Base-by-base conservation (phyloP, 148 eudicot genomes). In the Silene conica region DNA sequence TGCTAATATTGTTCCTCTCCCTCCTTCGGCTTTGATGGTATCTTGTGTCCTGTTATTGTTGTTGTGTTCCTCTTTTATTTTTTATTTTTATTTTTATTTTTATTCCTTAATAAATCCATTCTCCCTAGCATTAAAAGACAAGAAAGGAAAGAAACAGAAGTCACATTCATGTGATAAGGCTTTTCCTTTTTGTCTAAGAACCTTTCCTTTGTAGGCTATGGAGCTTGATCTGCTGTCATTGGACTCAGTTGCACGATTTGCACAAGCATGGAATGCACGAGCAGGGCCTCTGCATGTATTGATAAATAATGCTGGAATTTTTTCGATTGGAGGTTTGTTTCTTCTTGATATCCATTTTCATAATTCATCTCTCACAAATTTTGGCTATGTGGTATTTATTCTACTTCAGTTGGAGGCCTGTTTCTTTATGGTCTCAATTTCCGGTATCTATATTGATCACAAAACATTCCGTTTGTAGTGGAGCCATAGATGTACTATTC, bases 291-390 rank as follows among this genome's bases (percentile, higher is more conserved):
- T 92, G 78, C 90, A 94, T 77, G 97, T 82, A 60, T 89, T 94
- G 77, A 94, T 94, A 73, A 94, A 94, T 60, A 94, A 94, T 82
- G 98, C 98, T n/a, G 98, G 98, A 73, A 94, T 94, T 67, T 94
- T 91, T 81, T 80, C 93, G 19, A 91, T 94, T 76, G 90, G 98
- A 83, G 98, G 98, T 94, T 58, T 59, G 90, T 82, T 58, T 48
- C 64, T 62, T 69, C 67, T n/a, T 22, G 13, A 61, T 67, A 69
- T 72, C n/a, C 62, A 65, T 74, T 60, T 58, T 23, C 59, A 9
- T 63, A 13, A 23, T 26, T 41, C 18, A 20, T 63, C 28, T 57
- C 25, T 19, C 48, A 13, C 6, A 28, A 72, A 20, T 66, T 25
- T 12, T 25, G 11, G 3, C n/a, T 9, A 54, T 31, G 10, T 21